phyloP scores from a whole-genome alignment of 176 grass and related monocot genomes.

The Ensete ventricosum region DNA sequence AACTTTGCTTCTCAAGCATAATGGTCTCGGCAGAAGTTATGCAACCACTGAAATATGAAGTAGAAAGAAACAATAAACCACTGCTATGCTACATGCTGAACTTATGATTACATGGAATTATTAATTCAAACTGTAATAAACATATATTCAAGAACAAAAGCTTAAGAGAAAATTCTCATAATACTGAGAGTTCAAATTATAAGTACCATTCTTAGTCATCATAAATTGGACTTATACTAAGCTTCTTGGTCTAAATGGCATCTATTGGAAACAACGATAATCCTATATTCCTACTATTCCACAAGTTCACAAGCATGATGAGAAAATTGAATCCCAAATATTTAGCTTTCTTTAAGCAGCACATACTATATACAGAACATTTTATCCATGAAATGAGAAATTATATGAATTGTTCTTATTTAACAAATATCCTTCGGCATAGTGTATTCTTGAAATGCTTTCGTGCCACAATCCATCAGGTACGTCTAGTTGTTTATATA shows the following conservation, averaged over 20 bases:
- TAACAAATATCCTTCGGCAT: too few species aligned
- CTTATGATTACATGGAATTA: too few species aligned
- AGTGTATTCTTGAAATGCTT: too few species aligned
- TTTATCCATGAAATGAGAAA: too few species aligned
- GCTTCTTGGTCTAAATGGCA: not conserved
- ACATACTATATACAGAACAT: too few species aligned
- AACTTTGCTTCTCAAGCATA: constrained; percentile 98
- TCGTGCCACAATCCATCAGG: too few species aligned
- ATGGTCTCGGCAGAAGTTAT: constrained; percentile 92
- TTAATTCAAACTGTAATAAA: not conserved
- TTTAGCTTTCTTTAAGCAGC: too few species aligned
- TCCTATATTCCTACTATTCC: not conserved
- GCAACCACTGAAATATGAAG: constrained; percentile 51
- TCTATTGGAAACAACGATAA: not conserved
- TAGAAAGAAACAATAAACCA: not conserved
- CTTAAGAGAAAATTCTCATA: not conserved
- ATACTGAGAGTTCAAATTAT: not conserved
- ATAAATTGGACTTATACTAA: not conserved
- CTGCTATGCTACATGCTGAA: too few species aligned
- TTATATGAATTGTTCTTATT: too few species aligned
- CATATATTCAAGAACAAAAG: not conserved
- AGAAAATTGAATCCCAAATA: not conserved
- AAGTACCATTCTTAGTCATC: not conserved
- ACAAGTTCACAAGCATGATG: not conserved
- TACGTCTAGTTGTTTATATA: too few species aligned